Percentiles rank a stretch among this genome's conserved stretches.
Conservation (phyloP, 805 yeast species). For the Starmerella apicola region DNA sequence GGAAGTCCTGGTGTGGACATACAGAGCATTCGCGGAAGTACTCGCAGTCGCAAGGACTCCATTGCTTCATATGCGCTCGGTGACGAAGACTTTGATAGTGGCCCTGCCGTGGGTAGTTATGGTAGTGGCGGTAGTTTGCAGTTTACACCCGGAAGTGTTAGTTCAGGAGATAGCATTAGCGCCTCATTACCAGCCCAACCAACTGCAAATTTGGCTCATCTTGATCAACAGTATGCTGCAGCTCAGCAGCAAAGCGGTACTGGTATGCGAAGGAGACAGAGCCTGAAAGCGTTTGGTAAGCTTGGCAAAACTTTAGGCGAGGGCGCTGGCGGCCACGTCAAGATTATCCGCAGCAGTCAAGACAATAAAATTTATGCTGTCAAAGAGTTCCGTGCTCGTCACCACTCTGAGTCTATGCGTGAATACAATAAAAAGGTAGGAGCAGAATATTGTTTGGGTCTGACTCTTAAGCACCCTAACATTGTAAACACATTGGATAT, state of each 20-base stretch:
- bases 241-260: slow-evolving; percentile 3
- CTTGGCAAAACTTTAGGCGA: slow-evolving; percentile 83
- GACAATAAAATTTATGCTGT: slow-evolving; percentile 78
- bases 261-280: slow-evolving; percentile 3
- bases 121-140: no score
- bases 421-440: slow-evolving; percentile 89
- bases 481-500: slow-evolving; percentile 86
- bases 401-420: slow-evolving; percentile 58
- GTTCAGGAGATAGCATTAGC: neutral
- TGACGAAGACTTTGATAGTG: slow-evolving; percentile 23
- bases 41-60: slow-evolving; percentile 24
- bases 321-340: slow-evolving; percentile 90
- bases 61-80: slow-evolving; percentile 22
- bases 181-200: no score
- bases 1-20: no score
- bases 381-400: slow-evolving; percentile 75
- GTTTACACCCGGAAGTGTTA: neutral
- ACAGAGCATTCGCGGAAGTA: slow-evolving; percentile 14
- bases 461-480: slow-evolving; percentile 78
- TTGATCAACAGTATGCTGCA: slow-evolving; percentile 12
- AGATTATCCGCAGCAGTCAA: slow-evolving; percentile 50
- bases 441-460: slow-evolving; percentile 88
- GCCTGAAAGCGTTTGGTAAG: slow-evolving; percentile 53
- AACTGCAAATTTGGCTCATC: slow-evolving; percentile 6
- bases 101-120: slow-evolving; percentile 6